Evolutionary conservation across 2,329 filamentous ascomycete species (phyloP), one percentile per base, ranked within the genome.

Genomic region (Colletotrichum sp.): DNA sequence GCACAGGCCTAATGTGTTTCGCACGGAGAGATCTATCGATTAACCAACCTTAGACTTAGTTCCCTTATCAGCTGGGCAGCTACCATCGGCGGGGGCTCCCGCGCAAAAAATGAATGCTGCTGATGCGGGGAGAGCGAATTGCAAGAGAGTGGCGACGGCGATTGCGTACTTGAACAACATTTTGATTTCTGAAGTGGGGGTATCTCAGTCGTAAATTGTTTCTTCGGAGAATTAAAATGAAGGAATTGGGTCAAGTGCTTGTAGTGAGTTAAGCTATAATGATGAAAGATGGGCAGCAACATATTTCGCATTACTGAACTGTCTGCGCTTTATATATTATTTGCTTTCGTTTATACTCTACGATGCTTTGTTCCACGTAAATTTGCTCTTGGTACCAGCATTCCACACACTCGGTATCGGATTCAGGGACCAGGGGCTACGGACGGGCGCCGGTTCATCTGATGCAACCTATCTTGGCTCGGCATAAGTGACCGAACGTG

Each of bases 11-110:
- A 1, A n/a, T 55, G 3, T 7, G 26, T 38, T 12, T 56, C 4
- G 30, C 3, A 24, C 0, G 4, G 16, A 9, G 24, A 15, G 9
- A 10, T 66, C 9, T 16, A 38, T 8, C 3, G 0, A 28, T 18
- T 30, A 3, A 12, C 52, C 43, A 16, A 60, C 66, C n/a, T 15
- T 28, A 3, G 16, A 43, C 52, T 60, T 68, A 10, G 52, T 43
- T 43, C 52, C 66, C 21, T 68, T 68, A 2, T 60, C 66, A 30
- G 66, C 55, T 6, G 66, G 66, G 21, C 66, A 68, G 28, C 52
- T 68, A 30, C 66, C 66, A n/a, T 60, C 66, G 6, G 34, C 24
- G 3, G 66, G 66, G n/a, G 66, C 66, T 32, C 66, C 66, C 26
- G 21, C 66, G 24, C 66, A 68, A n/a, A 60, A 68, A 2, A 60